Evolutionary conservation across 768 basidiomycete genomes (phyloP).

Genomic region (Trametes coccinea): DNA sequence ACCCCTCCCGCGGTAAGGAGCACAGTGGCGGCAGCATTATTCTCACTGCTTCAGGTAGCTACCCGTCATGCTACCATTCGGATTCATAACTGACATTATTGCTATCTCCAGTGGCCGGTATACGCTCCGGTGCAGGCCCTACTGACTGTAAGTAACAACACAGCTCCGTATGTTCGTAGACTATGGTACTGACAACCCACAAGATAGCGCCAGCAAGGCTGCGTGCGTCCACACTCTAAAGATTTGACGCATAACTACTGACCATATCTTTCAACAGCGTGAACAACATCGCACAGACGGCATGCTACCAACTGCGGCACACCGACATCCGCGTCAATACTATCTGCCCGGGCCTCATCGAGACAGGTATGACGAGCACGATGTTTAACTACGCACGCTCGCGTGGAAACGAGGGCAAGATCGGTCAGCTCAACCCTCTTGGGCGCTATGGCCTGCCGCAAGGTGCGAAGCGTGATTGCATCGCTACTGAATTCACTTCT

Average conservation of each 20-base stretch:
- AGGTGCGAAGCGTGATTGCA: conserved; percentile 46
- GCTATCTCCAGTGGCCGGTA: conserved; percentile 66
- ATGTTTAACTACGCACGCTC: conserved; percentile 78
- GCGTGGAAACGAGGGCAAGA: conserved; percentile 69
- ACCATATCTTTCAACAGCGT: conserved; percentile 50
- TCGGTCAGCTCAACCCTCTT: conserved; percentile 83
- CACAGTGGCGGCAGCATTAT: conserved; percentile 80
- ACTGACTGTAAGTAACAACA: conserved; percentile 64
- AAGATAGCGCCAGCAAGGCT: conserved; percentile 92
- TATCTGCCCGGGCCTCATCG: conserved; percentile 90
- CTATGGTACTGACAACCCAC: background rate
- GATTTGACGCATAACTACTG: background rate
- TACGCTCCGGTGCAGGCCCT: conserved; percentile 80
- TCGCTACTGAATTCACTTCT: conserved; percentile 12
- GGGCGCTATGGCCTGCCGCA: conserved; percentile 81
- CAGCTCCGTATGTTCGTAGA: background rate
- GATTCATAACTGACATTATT: background rate
- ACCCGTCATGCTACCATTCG: background rate
- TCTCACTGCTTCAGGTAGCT: conserved; percentile 78
- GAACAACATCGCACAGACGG: conserved; percentile 83
- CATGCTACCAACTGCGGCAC: conserved; percentile 75
- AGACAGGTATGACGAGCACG: conserved; percentile 87
- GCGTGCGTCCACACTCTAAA: conserved; percentile 48
- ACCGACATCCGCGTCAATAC: conserved; percentile 87
- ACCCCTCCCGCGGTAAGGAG: conserved; percentile 68